Percentiles rank a stretch among this genome's conserved stretches.
Conservation (phyloP, 352 stramenopile genomes). For the Globisporangium carolinianum region DNA sequence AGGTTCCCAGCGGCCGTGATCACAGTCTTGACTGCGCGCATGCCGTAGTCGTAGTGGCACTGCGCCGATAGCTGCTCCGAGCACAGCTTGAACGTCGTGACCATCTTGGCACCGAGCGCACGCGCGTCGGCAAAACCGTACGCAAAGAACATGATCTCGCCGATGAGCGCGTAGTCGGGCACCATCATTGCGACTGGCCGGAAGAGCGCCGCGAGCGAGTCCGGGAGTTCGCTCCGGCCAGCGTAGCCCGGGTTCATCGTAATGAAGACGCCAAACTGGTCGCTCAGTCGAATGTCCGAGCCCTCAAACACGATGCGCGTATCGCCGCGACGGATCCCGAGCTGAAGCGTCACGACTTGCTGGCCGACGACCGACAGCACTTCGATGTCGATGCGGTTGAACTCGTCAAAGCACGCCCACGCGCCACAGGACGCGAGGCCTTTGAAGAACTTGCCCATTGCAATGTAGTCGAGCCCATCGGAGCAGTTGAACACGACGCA, state of each 20-base stretch:
- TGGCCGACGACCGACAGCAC: constrained; percentile 84
- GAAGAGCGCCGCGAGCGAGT: constrained; percentile 83
- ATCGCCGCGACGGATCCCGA: constrained; percentile 75
- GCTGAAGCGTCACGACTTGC: constrained; percentile 90
- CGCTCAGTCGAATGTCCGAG: constrained; percentile 92
- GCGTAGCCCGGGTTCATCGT: constrained; percentile 90
- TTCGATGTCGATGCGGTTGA: constrained; percentile 88
- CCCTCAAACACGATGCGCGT: constrained; percentile 92
- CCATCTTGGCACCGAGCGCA: constrained; percentile 74
- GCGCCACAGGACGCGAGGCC: constrained; percentile 90
- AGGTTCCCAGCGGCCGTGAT: constrained; percentile 85
- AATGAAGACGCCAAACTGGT: constrained; percentile 88
- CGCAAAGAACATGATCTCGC: constrained; percentile 89
- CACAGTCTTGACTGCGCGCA: constrained; percentile 87
- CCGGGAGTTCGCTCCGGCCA: constrained; percentile 80
- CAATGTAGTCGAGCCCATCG: constrained; percentile 91
- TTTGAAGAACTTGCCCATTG: constrained; percentile 95
- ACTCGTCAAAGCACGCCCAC: constrained; percentile 90
- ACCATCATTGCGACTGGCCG: constrained; percentile 90
- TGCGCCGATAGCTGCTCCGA: constrained; percentile 87
- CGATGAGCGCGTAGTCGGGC: constrained; percentile 85
- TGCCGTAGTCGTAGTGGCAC: constrained; percentile 90
- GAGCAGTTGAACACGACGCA: constrained; percentile 95
- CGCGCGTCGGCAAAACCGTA: constrained; percentile 68
- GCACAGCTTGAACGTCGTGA: constrained; percentile 87